These are phyloP conservation scores for Pontederia paniculata DNA, from an alignment of 176 grass and related monocot genomes.

Conservation along the genomic window DNA sequence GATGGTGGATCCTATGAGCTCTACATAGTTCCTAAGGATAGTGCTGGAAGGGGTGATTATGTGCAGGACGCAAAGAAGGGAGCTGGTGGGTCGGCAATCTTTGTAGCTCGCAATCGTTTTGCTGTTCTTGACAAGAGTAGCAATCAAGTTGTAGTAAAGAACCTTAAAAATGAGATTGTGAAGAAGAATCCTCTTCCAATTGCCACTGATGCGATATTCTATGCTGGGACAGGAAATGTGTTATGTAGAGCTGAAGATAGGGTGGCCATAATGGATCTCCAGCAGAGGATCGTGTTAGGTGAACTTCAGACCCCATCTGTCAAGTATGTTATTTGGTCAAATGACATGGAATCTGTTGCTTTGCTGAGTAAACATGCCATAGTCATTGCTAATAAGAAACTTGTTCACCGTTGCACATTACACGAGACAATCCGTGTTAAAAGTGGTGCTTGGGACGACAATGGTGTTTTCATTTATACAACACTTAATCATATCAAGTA, in stretches of 20 bases:
- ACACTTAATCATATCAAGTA: slow-evolving; percentile 99
- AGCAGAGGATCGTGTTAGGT: slow-evolving; percentile 72
- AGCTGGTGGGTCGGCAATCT: slow-evolving; percentile 61
- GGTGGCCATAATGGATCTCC: slow-evolving; percentile 80
- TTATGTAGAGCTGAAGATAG: slow-evolving; percentile 81
- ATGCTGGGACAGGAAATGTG: slow-evolving; percentile 82
- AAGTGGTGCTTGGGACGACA: slow-evolving; percentile 99
- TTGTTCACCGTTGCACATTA: slow-evolving; percentile 72
- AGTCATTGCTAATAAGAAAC: slow-evolving; percentile 85
- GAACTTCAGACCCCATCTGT: slow-evolving; percentile 79
- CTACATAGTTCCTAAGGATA: slow-evolving; percentile 69
- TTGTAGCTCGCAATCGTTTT: slow-evolving; percentile 77
- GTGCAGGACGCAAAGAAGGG: slow-evolving; percentile 83
- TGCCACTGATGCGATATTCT: slow-evolving; percentile 77
- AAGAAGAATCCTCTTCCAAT: slow-evolving; percentile 84
- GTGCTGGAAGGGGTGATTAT: slow-evolving; percentile 65
- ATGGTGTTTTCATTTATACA: slow-evolving; percentile 77
- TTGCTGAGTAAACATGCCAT: slow-evolving; percentile 90
- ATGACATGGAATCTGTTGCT: slow-evolving; percentile 93
- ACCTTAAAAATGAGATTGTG: slow-evolving; percentile 80
- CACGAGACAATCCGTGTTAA: slow-evolving; percentile 98
- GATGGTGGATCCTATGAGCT: slow-evolving; percentile 92
- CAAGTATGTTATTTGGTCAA: slow-evolving; percentile 84
- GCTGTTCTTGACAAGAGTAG: slow-evolving; percentile 84
- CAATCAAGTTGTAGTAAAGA: slow-evolving; percentile 75